Conservation (phyloP, 805 yeast species). For the Candida endomychidarum region DNA sequence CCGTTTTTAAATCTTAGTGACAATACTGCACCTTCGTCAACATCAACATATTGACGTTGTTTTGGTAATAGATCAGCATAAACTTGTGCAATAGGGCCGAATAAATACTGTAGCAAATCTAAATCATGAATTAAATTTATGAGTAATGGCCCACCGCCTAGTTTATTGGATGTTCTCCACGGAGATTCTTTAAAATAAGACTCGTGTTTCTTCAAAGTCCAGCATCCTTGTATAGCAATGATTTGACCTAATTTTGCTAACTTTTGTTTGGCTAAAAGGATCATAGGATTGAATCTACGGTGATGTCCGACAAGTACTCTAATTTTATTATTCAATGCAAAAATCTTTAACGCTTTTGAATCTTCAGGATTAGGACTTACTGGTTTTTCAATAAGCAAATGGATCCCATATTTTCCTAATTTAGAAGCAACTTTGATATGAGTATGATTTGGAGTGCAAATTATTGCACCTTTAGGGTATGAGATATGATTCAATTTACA, state of each 20-base stretch:
- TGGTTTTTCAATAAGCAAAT: constrained; percentile 40
- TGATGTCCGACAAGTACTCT: constrained; percentile 40
- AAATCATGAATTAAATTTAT: constrained; percentile 42
- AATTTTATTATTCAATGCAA: constrained; percentile 22
- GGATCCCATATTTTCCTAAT: constrained; percentile 33
- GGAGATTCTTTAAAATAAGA: constrained; percentile 30
- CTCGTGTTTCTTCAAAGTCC: constrained; percentile 38
- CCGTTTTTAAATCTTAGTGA: constrained; percentile 33
- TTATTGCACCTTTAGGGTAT: constrained; percentile 38
- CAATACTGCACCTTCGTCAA: constrained; percentile 41
- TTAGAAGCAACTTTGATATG: constrained; percentile 31
- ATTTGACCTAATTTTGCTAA: constrained; percentile 29
- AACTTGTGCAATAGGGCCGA: constrained; percentile 38
- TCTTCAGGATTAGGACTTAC: constrained; percentile 31
- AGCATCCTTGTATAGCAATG: constrained; percentile 39
- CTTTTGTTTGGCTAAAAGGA: constrained; percentile 32
- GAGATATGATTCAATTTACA: constrained; percentile 17
- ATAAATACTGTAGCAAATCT: constrained; percentile 36
- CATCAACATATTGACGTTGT: constrained; percentile 29
- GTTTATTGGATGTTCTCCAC: constrained; percentile 29
- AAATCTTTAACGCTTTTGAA: constrained; percentile 28
- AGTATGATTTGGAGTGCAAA: constrained; percentile 42
- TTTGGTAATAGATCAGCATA: constrained; percentile 36
- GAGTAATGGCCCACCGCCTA: constrained; percentile 39
- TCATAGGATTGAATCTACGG: constrained; percentile 40